Base-by-base conservation (phyloP, 495 filamentous ascomycete genomes). In the Podospora sp. region DNA sequence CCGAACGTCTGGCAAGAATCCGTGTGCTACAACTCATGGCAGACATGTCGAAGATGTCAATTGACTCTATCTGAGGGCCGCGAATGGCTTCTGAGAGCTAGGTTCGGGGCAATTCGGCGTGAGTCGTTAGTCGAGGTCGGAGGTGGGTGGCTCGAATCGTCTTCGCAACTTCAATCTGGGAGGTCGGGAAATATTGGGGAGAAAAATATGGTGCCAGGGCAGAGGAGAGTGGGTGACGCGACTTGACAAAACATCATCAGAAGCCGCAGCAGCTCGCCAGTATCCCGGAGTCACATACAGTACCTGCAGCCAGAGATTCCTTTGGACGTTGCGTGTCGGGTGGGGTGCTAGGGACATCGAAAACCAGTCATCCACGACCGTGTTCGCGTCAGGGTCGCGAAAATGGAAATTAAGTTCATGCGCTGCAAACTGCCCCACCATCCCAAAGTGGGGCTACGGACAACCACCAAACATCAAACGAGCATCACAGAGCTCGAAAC, bases 371-470 rank as follows among this genome's bases (percentile, higher is more conserved):
- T 22, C 16, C 59, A 64, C 29, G 56, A 35, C 52, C 12, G 61
- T 65, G 66, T 64, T 67, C 66, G 66, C 66, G 66, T 61, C 66
- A 6, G 22, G 50, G 51, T 61, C 60, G 60, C 18, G 61, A 63
- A 64, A 50, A 55, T 63, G 62, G 62, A 68, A 56, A 65, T 68
- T 64, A 68, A 65, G 14, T 68, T 68, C 22, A 68, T 65, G 66
- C 66, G 49, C 16, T 40, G 57, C 16, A 20, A 61, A 61, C n/a
- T 0, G 29, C 21, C 22, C 29, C 59, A 35, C 59, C 36, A 50
- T 25, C 29, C 18, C 14, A 33, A 12, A 59, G 40, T 46, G 40
- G 40, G 40, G 40, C 40, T 2, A 12, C 40, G 33, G 12, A 36
- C 40, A 46, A 46, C 4, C 40, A 46, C 40, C 40, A 46, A 46